Evolutionary conservation across 2,329 filamentous ascomycete genomes (phyloP).

Genomic region (Paraphoma chrysanthemicola): DNA sequence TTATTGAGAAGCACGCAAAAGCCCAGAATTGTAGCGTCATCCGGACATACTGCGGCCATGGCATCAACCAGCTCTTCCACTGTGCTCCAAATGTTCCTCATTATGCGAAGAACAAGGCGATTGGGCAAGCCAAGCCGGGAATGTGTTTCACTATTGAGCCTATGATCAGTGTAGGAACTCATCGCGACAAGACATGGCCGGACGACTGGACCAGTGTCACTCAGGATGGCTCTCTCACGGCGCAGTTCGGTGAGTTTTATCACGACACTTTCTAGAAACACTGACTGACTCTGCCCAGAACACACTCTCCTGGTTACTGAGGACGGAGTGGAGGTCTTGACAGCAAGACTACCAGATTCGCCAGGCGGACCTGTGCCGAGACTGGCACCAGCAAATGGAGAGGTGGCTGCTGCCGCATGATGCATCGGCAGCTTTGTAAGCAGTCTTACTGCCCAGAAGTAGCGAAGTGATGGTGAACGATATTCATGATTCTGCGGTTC

Average conservation of each 20-base stretch:
- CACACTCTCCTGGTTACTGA: conserved; percentile 86
- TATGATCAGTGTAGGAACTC: conserved; percentile 93
- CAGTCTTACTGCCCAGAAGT: neutral
- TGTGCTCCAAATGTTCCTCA: conserved; percentile 93
- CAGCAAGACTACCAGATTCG: conserved; percentile 73
- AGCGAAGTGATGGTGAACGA: too few relatives aligned
- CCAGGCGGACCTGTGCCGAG: conserved; percentile 76
- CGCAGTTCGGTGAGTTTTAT: conserved; percentile 80
- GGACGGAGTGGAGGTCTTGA: conserved; percentile 81
- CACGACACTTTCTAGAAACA: neutral
- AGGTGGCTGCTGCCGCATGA: conserved; percentile 27
- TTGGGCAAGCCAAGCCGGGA: conserved; percentile 90
- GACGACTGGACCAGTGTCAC: conserved; percentile 99
- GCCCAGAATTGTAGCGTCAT: conserved; percentile 85
- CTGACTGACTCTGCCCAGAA: conserved; percentile 57
- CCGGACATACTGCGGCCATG: conserved; percentile 94
- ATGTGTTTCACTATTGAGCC: conserved; percentile 99
- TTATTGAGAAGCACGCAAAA: conserved; percentile 96
- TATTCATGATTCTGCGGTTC: too few relatives aligned
- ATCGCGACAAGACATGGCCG: conserved; percentile 94
- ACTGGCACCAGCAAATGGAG: conserved; percentile 49
- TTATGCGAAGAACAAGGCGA: conserved; percentile 98
- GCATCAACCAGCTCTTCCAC: conserved; percentile 93
- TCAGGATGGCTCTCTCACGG: conserved; percentile 84
- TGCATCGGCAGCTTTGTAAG: neutral